Conservation (phyloP, 2,329 filamentous ascomycete genomes). For the Podosphaera aphanis region DNA sequence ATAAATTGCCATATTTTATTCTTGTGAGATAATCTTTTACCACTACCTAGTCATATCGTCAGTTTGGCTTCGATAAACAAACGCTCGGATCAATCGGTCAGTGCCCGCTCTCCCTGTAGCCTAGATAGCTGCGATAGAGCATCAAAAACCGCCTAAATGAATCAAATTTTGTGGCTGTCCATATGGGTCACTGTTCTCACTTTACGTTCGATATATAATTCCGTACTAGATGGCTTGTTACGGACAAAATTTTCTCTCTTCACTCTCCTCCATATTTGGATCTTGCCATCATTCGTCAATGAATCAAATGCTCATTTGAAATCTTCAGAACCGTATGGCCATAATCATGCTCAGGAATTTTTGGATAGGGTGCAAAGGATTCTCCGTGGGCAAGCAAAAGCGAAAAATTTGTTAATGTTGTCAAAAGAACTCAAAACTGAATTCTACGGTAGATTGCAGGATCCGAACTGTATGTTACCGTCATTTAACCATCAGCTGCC, state of each 20-base stretch:
- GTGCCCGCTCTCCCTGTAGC: background rate
- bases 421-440: conserved; percentile 28
- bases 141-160: conserved; percentile 4
- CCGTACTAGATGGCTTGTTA: conserved; percentile 31
- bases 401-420: conserved; percentile 20
- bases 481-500: conserved; percentile 43
- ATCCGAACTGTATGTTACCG: conserved; percentile 37
- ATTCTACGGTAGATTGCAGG: conserved; percentile 26
- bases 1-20: background rate
- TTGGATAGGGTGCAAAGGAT: conserved; percentile 30
- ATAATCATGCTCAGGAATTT: conserved; percentile 20
- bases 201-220: conserved; percentile 25
- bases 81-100: background rate
- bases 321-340: background rate
- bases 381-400: conserved; percentile 25
- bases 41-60: background rate
- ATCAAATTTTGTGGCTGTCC: background rate
- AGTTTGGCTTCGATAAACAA: background rate
- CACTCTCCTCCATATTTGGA: conserved; percentile 28
- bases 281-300: conserved; percentile 18
- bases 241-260: conserved; percentile 26
- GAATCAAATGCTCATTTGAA: background rate
- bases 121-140: background rate
- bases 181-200: background rate
- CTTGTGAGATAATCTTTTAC: background rate